phyloP scores from a whole-genome alignment of 345 rosid genomes.

The Hibiscus syriacus region DNA sequence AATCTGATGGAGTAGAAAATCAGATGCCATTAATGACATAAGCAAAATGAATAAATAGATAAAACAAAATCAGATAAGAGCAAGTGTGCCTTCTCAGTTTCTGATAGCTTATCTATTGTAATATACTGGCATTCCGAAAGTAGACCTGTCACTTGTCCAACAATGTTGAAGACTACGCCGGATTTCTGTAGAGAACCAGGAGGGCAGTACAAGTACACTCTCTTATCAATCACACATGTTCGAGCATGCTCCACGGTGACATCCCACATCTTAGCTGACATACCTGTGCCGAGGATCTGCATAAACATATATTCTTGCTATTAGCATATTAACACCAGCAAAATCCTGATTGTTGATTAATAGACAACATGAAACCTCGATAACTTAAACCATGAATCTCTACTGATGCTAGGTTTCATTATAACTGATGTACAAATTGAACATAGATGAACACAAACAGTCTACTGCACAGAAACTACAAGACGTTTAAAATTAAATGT shows the following conservation, averaged over 20 bases:
- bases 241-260: conserved; percentile 81
- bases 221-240: conserved; percentile 71
- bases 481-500: neutral
- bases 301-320: conserved; percentile 8
- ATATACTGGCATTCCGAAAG: conserved; percentile 60
- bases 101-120: conserved; percentile 65
- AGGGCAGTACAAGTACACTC: conserved; percentile 49
- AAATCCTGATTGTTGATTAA: neutral
- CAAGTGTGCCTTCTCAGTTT: conserved; percentile 55
- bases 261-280: conserved; percentile 99
- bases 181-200: conserved; percentile 52
- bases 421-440: neutral
- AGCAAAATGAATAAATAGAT: conserved; percentile 2
- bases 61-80: neutral
- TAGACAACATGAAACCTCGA: neutral
- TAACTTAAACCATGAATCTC: neutral
- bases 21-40: conserved; percentile 16
- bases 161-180: conserved; percentile 85
- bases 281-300: conserved; percentile 94
- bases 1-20: conserved; percentile 33
- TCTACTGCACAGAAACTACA: neutral
- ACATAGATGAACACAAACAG: neutral
- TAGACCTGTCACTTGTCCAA: conserved; percentile 79
- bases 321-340: neutral
- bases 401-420: neutral